phyloP scores from a whole-genome alignment of 1,139 yeast genomes.

The Lodderomyces parapsilosis region DNA sequence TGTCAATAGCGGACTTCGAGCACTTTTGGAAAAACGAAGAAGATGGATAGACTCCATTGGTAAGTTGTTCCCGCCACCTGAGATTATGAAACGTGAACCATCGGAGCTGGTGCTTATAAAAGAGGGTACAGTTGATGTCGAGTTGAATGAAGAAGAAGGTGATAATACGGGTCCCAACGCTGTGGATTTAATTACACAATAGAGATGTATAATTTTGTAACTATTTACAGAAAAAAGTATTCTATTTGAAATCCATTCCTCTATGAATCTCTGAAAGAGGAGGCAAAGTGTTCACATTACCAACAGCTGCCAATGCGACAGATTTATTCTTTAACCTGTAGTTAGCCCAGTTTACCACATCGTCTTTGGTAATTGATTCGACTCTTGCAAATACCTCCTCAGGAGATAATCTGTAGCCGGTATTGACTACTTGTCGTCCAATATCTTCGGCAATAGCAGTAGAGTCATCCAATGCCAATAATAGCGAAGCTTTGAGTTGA shows the following conservation, averaged over 20 bases:
- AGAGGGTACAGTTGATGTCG: conserved; percentile 44
- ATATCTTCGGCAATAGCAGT: conserved; percentile 97
- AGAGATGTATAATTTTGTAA: conserved; percentile 5
- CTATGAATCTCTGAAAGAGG: conserved; percentile 51
- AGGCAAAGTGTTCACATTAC: conserved; percentile 68
- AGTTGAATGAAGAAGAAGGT: conserved; percentile 42
- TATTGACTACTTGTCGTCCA: conserved; percentile 94
- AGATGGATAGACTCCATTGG: conserved; percentile 93
- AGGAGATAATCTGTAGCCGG: conserved; percentile 87
- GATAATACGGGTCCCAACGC: conserved; percentile 14
- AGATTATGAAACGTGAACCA: conserved; percentile 77
- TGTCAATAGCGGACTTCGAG: conserved; percentile 73
- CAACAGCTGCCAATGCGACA: conserved; percentile 86
- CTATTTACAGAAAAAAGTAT: conserved; percentile 4
- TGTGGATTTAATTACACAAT: conserved; percentile 17
- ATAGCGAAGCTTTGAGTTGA: conserved; percentile 87
- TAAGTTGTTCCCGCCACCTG: conserved; percentile 67
- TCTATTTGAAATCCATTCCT: conserved; percentile 30
- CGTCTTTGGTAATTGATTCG: conserved; percentile 73
- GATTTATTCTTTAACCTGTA: conserved; percentile 77
- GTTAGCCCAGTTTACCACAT: conserved; percentile 86
- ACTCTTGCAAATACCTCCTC: conserved; percentile 89
- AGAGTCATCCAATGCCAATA: conserved; percentile 88
- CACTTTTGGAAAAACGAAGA: conserved; percentile 77
- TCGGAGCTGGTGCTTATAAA: conserved; percentile 48